Evolutionary conservation across 257 asterid genomes (phyloP), one percentile per base, ranked within the genome.

Genomic region (Cinchona pubescens): DNA sequence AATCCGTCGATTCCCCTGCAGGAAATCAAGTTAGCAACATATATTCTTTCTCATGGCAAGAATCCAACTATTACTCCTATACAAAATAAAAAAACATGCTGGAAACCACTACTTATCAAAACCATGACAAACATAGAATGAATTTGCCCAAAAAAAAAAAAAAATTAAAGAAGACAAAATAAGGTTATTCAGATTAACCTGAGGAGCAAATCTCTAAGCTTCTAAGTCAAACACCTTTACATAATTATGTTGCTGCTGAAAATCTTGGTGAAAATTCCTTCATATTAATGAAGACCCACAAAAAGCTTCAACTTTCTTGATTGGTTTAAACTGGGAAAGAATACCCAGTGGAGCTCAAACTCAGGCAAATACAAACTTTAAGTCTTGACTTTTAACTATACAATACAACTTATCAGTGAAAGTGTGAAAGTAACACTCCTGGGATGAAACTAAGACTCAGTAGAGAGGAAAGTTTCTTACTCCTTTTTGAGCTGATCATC

Each of bases 1-100:
- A 53, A 71, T 71, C 75, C 75, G 35, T 34, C 75, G 12, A 3
- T n/a, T n/a, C n/a, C 7, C 25, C 59, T 4, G 9, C 58, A 71
- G 34, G 51, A 37, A 48, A 69, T 18, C 16, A n/a, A 45, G n/a
- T 23, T 7, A 42, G 55, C 38, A 42, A 65, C 32, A 27, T 23
- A 61, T 29, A 11, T n/a, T 8, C 1, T 61, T 61, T 15, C 1
- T 40, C 42, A 42, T 40, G 46, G n/a, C 32, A 38, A 67, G 46
- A 27, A 15, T 67, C 45, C 42, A 61, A 27, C 2, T 29, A 16
- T 56, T 10, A 40, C 45, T 40, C 45, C 45, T 40, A 40, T 5
- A 40, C 45, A 40, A 2, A 40, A 40, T 40, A 7, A 40, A 40
- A 40, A 40, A 40, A 40, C n/a, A n/a, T n/a, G n/a, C n/a, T 40